Evolutionary conservation across 2,329 filamentous ascomycete genomes (phyloP).

Genomic region (Pezicula neosporulosa): DNA sequence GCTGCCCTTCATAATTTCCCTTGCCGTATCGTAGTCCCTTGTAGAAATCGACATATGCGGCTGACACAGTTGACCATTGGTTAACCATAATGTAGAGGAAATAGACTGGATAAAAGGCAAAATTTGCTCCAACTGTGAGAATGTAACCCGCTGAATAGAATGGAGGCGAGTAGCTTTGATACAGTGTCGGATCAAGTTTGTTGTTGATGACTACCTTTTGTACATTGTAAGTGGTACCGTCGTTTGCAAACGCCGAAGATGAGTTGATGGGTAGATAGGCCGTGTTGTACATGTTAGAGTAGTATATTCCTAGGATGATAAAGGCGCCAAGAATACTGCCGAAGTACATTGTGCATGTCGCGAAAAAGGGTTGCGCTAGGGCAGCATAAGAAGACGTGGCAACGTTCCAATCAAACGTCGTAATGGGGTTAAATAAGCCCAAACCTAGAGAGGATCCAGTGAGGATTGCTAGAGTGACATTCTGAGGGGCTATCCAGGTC

Average conservation of each 20-base stretch:
- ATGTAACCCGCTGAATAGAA: slow-evolving; percentile 41
- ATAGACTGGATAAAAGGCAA: slow-evolving; percentile 41
- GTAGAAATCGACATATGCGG: slow-evolving; percentile 32
- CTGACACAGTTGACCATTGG: slow-evolving; percentile 34
- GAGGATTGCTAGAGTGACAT: slow-evolving; percentile 33
- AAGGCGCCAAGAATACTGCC: slow-evolving; percentile 22
- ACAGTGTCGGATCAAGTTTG: slow-evolving; percentile 33
- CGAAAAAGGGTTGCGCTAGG: slow-evolving; percentile 33
- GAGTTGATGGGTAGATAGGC: slow-evolving; percentile 47
- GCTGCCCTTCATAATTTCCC: slow-evolving; percentile 36
- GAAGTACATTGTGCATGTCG: slow-evolving; percentile 23
- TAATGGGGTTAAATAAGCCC: slow-evolving; percentile 44
- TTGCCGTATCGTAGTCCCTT: slow-evolving; percentile 33
- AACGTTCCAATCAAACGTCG: slow-evolving; percentile 49
- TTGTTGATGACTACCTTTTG: slow-evolving; percentile 25
- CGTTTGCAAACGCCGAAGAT: slow-evolving; percentile 41
- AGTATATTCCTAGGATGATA: slow-evolving; percentile 22
- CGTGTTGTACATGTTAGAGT: slow-evolving; percentile 34
- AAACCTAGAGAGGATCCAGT: slow-evolving; percentile 38
- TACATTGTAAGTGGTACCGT: slow-evolving; percentile 35
- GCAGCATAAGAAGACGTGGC: slow-evolving; percentile 20
- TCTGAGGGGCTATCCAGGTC: slow-evolving; percentile 11
- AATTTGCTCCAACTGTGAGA: slow-evolving; percentile 38
- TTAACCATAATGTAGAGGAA: slow-evolving; percentile 40
- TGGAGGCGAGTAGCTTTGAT: slow-evolving; percentile 40